Percentiles rank a stretch among this genome's conserved stretches.
Evolutionary conservation across 2,329 filamentous ascomycete species (phyloP).

Genomic region (Phoma sp.): DNA sequence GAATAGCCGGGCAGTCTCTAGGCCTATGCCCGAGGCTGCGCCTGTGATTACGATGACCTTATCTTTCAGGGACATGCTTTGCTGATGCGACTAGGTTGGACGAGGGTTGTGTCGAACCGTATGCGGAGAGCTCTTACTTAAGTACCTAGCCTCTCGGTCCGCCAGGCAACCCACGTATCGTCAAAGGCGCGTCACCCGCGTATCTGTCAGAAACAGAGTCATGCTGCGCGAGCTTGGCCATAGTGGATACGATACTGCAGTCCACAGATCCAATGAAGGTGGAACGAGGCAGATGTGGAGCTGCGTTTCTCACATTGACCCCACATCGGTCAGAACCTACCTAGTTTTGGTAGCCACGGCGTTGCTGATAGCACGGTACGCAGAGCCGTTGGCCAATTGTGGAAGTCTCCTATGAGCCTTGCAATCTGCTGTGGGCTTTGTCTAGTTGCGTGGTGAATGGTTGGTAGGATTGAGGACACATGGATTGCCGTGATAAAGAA

Average conservation of each 20-base stretch:
- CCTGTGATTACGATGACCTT: constrained; percentile 43
- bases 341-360: background rate
- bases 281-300: background rate
- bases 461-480: no score
- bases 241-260: background rate
- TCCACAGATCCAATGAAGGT: background rate
- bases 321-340: background rate
- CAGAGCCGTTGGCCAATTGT: background rate
- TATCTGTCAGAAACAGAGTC: background rate
- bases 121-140: background rate
- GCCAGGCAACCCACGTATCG: background rate
- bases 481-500: no score
- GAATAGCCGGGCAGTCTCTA: constrained; percentile 34
- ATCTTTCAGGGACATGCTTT: constrained; percentile 31
- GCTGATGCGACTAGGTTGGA: background rate
- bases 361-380: background rate
- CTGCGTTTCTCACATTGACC: background rate
- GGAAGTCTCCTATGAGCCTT: background rate
- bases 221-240: background rate
- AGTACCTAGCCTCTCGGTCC: constrained; percentile 2
- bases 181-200: constrained; percentile 1
- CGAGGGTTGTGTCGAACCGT: no score
- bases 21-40: constrained; percentile 40
- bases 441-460: no score
- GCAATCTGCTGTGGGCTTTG: no score